Base-by-base conservation (phyloP, 352 stramenopile species). In the Phytophthora podocarpi region DNA sequence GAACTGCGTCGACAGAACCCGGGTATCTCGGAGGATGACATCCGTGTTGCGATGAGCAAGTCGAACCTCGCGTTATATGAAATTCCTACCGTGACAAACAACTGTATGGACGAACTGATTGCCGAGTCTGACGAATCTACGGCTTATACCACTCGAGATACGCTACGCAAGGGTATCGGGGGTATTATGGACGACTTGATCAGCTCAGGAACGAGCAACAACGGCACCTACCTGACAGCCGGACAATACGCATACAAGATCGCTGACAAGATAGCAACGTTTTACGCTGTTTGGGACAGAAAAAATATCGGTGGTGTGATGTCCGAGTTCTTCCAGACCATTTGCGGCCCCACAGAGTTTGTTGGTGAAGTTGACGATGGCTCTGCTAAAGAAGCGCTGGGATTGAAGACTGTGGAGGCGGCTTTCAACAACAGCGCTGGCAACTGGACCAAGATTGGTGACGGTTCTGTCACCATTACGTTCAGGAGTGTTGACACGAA, bases 141-240 rank as follows among this genome's bases (percentile, higher is more conserved):
- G 5, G 61, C 54, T 8, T 77, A 66, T 41, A 32, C 34, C 4
- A 67, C 56, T 9, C 76, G 78, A 31, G 76, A 81, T 26, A 53
- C 62, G 3, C 74, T 85, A 27, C 64, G 73, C 30, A 82, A 78
- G 67, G 73, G 58, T 13, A 43, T 82, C 10, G 57, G 76, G 4
- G 65, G 66, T n/a, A 77, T 85, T 47, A 55, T 85, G 28, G 69
- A 81, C 32, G 49, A 70, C 50, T 45, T 82, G 27, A 58, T 85
- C 10, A 55, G 64, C 7, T 64, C 61, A 18, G 40, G 54, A 3
- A 61, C 71, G 40, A 70, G 45, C 31, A 37, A 49, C 13, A 70
- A 59, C n/a, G 71, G 64, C 5, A 76, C 65, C 0, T 55, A 67
- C 10, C 27, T 77, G 2, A 54, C 53, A 2, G 34, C 46, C 1